These are phyloP conservation scores for Akanthomyces lecanii DNA, from an alignment of 2,329 filamentous ascomycete genomes.

Conservation along the genomic window DNA sequence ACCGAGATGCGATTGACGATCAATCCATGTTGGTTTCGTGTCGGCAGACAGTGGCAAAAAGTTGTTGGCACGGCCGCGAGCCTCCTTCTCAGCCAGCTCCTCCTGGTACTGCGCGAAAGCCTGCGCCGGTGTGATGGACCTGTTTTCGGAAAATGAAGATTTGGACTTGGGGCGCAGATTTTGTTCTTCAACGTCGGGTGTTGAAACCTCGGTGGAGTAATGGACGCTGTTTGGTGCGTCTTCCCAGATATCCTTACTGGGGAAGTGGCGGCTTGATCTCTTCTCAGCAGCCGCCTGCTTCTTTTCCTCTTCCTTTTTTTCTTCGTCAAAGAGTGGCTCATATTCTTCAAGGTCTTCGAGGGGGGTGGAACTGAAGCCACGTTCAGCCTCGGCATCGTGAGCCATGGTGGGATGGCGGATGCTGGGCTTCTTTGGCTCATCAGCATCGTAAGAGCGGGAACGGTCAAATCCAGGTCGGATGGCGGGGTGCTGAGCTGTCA, in stretches of 20 bases:
- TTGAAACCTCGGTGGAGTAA: constrained; percentile 75
- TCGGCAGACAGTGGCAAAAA: constrained; percentile 27
- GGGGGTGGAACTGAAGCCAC: constrained; percentile 60
- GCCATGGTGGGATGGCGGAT: constrained; percentile 58
- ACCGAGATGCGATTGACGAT: constrained; percentile 46
- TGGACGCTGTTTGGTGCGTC: constrained; percentile 85
- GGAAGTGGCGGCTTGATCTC: constrained; percentile 67
- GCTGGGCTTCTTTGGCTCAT: constrained; percentile 58
- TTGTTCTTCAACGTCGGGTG: constrained; percentile 55
- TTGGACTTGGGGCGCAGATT: constrained; percentile 31
- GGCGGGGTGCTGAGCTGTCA: constrained; percentile 70
- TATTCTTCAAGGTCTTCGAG: constrained; percentile 90
- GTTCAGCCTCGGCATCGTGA: constrained; percentile 51
- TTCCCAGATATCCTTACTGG: constrained; percentile 96
- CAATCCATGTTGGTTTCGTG: constrained; percentile 40
- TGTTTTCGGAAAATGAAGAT: constrained; percentile 28
- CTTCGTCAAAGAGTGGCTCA: constrained; percentile 87
- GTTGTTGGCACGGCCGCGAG: constrained; percentile 26
- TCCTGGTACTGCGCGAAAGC: constrained; percentile 64
- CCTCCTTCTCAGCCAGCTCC: constrained; percentile 32
- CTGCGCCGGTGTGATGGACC: constrained; percentile 54
- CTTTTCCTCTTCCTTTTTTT: constrained; percentile 50
- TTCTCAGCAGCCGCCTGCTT: constrained; percentile 39
- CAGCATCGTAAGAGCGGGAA: constrained; percentile 41
- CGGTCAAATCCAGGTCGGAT: constrained; percentile 55